Evolutionary conservation across 768 basidiomycete genomes (phyloP).

Genomic region (Calocybe gangraenosa): DNA sequence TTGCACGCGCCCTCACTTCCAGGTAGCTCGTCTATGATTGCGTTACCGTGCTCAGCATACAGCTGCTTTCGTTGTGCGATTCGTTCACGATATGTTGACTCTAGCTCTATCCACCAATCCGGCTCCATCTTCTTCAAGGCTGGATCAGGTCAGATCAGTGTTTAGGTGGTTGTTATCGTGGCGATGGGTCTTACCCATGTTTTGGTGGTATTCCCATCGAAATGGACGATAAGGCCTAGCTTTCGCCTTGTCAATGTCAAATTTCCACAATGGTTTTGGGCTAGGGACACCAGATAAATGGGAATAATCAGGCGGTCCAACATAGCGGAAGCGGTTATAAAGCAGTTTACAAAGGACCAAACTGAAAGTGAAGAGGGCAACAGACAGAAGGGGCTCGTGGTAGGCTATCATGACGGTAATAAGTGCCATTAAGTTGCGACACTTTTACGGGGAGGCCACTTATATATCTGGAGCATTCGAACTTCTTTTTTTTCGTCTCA

Average conservation of each 20-base stretch:
- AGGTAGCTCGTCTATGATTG: slow-evolving; percentile 40
- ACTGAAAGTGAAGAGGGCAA: background rate
- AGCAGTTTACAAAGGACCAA: slow-evolving; percentile 1
- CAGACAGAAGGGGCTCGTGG: too few species aligned
- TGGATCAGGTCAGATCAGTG: slow-evolving; percentile 11
- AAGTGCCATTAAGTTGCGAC: too few species aligned
- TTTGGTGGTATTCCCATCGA: slow-evolving; percentile 53
- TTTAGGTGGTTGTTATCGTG: background rate
- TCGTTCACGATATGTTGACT: slow-evolving; percentile 43
- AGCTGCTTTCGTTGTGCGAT: slow-evolving; percentile 38
- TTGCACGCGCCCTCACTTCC: slow-evolving; percentile 44
- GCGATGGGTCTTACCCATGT: slow-evolving; percentile 40
- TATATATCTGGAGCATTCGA: too few species aligned
- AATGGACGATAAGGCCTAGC: slow-evolving; percentile 54
- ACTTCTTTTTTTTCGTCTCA: too few species aligned
- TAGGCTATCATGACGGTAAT: too few species aligned
- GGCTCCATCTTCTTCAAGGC: slow-evolving; percentile 47
- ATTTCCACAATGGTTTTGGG: slow-evolving; percentile 36
- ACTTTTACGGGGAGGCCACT: too few species aligned
- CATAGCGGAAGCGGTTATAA: background rate
- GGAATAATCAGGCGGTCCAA: slow-evolving; percentile 30
- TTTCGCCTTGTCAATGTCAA: slow-evolving; percentile 38
- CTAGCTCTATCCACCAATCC: slow-evolving; percentile 56
- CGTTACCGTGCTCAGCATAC: slow-evolving; percentile 32
- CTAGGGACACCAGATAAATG: slow-evolving; percentile 38